Percentiles rank a stretch among this genome's conserved stretches.
Evolutionary conservation across 176 grass and related monocot species (phyloP).

Genomic region (Elymus sibiricus): DNA sequence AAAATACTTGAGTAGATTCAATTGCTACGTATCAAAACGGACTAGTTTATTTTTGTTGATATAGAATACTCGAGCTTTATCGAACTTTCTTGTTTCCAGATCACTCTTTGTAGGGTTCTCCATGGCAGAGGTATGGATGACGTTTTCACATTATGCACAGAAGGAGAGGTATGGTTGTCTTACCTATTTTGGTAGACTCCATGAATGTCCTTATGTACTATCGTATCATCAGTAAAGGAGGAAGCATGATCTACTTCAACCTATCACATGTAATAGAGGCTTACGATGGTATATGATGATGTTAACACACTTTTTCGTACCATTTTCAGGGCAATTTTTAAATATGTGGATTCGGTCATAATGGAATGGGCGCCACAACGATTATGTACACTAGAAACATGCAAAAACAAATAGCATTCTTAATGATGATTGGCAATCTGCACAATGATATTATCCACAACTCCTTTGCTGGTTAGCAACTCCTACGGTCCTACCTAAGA

Average conservation of each 20-base stretch:
- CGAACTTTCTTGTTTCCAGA: too few relatives aligned
- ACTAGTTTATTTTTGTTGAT: too few relatives aligned
- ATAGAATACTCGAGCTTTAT: too few relatives aligned
- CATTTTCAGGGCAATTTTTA: constrained; percentile 65
- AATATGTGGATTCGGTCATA: constrained; percentile 72
- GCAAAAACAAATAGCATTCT: neutral
- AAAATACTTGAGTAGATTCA: too few relatives aligned
- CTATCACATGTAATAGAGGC: neutral
- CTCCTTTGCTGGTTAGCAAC: neutral
- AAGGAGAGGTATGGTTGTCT: too few relatives aligned
- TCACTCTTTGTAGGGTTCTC: too few relatives aligned
- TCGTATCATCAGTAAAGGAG: too few relatives aligned
- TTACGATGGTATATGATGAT: neutral
- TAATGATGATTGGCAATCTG: neutral
- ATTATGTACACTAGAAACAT: constrained; percentile 78
- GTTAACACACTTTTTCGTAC: neutral
- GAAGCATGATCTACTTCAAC: neutral
- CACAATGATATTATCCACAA: neutral
- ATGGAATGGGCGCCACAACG: constrained; percentile 66
- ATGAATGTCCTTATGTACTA: too few relatives aligned
- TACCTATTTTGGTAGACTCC: too few relatives aligned
- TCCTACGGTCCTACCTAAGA: neutral
- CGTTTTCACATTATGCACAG: too few relatives aligned
- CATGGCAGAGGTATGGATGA: too few relatives aligned
- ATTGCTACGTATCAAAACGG: too few relatives aligned